Evolutionary conservation across 2,329 filamentous ascomycete genomes (phyloP), one percentile per base, ranked within the genome.

Genomic region (Dothistroma pini): DNA sequence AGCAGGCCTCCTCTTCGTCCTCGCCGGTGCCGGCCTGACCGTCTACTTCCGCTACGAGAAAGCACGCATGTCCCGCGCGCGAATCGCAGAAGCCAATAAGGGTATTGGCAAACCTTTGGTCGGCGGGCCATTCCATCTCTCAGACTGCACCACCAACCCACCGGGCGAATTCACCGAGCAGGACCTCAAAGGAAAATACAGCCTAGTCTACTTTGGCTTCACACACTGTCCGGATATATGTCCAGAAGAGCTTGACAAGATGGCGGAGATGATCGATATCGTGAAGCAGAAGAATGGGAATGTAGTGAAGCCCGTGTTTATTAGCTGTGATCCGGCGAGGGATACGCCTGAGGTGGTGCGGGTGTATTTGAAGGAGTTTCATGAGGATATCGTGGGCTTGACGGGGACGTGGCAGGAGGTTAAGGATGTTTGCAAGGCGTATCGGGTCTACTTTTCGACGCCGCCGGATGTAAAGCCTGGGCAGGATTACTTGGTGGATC

Each of bases 201-300:
- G 85, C 58, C 76, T 96, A 78, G 89, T 97, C 41, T 99, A 99
- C 80, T 99, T 99, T 75, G 95, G 95, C 71, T 99, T 99, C 83
- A 93, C 91, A 9, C 93, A 97, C 77, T 99, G 95, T 75, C 95
- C 95, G 25, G 95, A 99, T 75, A 99, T 99, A 75, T 99, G 95
- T 80, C 95, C 95, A 35, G 95, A 99, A 73, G 95, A 99, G 79
- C 88, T 99, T 70, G 95, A 99, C 80, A 99, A 99, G 81, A 97
- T 99, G 93, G 90, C 93, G n/a, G 83, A 84, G 61, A 96, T 97
- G 86, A 89, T 96, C 72, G 92, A 99, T 73, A 80, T 80, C 61
- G 83, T 87, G 48, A 77, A 78, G 47, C 75, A 76, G 56, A 74
- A 75, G 63, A 76, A 77, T 66, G 80, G 80, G 38, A 74, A 78